Base-by-base conservation (phyloP, 2,329 filamentous ascomycete genomes). In the Fusarium mexicanum region DNA sequence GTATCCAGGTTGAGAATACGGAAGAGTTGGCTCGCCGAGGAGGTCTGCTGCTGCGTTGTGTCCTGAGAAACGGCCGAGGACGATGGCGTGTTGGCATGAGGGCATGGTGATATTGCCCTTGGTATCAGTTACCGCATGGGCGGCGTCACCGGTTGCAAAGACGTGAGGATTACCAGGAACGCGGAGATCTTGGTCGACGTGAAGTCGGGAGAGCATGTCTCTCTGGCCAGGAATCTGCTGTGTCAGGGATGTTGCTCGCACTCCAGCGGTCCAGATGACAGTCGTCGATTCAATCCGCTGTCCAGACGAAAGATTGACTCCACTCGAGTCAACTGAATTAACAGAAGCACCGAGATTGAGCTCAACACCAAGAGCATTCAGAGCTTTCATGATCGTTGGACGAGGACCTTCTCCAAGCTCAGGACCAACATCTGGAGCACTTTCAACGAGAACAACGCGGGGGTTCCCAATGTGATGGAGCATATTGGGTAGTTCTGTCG, bases 61-160 rank as follows among this genome's bases (percentile, higher is more conserved):
- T 1, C 82, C 81, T 0, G 81, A 76, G 6, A 80, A 63, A 2
- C 82, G 81, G 8, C 83, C 83, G 3, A 84, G 77, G 4, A 71
- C 46, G 22, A 80, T 55, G 5, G 83, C 83, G 57, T 85, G 83
- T 69, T 85, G 83, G 63, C 83, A 85, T 3, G 80, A 83, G 80
- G 84, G 84, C 24, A 83, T 51, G 4, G 80, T 75, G 24, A 76
- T 41, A 41, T 83, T 75, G 6, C 79, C 80, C 2, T 79, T 46
- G 2, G 57, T 58, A 41, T 81, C 80, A 6, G 79, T 69, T 0
- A 53, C 26, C 0, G 73, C 80, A 43, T 71, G 72, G 1, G 82
- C 83, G 0, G 81, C 72, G 44, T 84, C 82, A 4, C 83, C 83
- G 1, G 83, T 79, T 1, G 63, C 67, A n/a, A 74, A 71, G 8